These are phyloP conservation scores for Tephrocybe sp. DNA, from an alignment of 768 basidiomycete species.

Conservation along the genomic window DNA sequence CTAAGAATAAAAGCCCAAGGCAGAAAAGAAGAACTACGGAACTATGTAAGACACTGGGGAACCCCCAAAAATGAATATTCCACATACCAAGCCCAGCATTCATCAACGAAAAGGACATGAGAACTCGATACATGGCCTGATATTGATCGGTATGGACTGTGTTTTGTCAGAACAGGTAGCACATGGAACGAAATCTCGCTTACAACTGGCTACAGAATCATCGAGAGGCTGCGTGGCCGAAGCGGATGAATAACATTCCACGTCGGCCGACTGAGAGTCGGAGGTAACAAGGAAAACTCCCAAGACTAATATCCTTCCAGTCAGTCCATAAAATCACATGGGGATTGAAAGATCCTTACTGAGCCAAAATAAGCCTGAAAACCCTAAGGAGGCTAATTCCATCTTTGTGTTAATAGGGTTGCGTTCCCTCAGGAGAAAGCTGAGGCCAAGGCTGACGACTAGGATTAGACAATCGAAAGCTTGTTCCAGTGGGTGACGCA, in stretches of 20 bases:
- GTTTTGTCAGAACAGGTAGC: conserved; percentile 10
- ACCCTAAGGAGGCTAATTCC: conserved; percentile 68
- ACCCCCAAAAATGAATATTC: not conserved
- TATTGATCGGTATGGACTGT: conserved; percentile 82
- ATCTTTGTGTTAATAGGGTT: conserved; percentile 80
- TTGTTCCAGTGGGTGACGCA: conserved; percentile 30
- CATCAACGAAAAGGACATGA: conserved; percentile 78
- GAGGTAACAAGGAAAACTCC: conserved; percentile 71
- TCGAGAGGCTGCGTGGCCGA: conserved; percentile 49
- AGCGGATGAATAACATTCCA: conserved; percentile 71
- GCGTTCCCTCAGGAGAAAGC: conserved; percentile 56
- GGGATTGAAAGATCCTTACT: conserved; percentile 39
- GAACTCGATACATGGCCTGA: conserved; percentile 84
- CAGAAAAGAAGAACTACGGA: conserved; percentile 34
- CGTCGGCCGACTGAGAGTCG: conserved; percentile 75
- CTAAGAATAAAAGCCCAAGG: conserved; percentile 36
- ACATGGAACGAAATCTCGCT: conserved; percentile 25
- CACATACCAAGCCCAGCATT: conserved; percentile 68
- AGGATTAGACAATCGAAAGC: not conserved
- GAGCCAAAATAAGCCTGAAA: conserved; percentile 77
- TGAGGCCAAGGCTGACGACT: conserved; percentile 54
- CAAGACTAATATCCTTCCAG: conserved; percentile 49
- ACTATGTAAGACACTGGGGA: not conserved
- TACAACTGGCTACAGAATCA: conserved; percentile 61
- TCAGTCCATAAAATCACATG: conserved; percentile 4